Conservation (phyloP, 495 filamentous ascomycete genomes). For the Podospora bellae-mahoneyi region DNA sequence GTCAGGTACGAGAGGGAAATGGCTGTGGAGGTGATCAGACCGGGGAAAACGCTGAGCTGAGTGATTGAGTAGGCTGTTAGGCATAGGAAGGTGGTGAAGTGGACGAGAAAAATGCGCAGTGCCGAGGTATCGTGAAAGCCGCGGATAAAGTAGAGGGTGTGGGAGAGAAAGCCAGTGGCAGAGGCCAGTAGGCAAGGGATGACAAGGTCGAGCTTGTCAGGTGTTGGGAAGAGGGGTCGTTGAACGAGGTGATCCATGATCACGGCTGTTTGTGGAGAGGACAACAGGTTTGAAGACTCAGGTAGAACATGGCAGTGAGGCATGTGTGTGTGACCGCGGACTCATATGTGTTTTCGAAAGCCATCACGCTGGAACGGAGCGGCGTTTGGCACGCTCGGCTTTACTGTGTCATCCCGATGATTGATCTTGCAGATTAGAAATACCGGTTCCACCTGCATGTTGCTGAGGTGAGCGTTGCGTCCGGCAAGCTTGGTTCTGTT, state of each 20-base stretch:
- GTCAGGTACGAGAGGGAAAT: slow-evolving; percentile 25
- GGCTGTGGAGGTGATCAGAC: not conserved
- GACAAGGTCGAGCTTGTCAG: not conserved
- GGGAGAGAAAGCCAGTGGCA: slow-evolving; percentile 16
- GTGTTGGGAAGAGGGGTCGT: too few species aligned
- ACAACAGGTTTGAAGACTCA: not conserved
- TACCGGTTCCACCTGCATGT: not conserved
- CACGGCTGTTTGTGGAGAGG: not conserved
- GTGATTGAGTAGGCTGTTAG: not conserved
- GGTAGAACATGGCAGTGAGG: too few species aligned
- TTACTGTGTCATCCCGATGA: not conserved
- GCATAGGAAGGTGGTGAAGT: not conserved
- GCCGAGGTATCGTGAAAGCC: slow-evolving; percentile 16
- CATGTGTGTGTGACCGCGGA: too few species aligned
- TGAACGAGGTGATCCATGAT: not conserved
- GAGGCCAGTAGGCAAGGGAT: slow-evolving; percentile 7
- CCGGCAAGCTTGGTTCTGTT: not conserved
- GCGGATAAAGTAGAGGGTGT: slow-evolving; percentile 21
- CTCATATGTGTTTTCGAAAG: not conserved
- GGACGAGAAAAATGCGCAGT: slow-evolving; percentile 13
- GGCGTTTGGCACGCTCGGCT: not conserved
- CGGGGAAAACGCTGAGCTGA: not conserved
- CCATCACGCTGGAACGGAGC: not conserved
- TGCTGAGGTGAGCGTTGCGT: not conserved
- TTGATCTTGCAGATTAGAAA: not conserved